Percentiles rank a stretch among this genome's conserved stretches.
These are phyloP conservation scores for Solanum ossicruentum DNA, from an alignment of 257 asterid species.

Conservation along the genomic window DNA sequence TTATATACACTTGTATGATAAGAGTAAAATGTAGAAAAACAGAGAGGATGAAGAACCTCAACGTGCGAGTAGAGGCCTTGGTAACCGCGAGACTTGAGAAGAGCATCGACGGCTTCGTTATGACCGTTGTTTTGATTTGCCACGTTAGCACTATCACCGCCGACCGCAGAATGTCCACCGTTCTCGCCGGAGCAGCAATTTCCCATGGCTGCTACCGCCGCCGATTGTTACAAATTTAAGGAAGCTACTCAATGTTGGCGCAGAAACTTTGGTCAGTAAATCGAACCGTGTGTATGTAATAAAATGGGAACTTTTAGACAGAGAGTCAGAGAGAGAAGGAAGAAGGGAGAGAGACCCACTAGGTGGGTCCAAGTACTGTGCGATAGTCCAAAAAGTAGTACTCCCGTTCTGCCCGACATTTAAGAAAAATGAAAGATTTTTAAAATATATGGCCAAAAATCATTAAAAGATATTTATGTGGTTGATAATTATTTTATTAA, in stretches of 20 bases:
- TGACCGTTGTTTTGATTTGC: conserved; percentile 29
- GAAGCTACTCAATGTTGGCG: neutral
- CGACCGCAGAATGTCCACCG: conserved; percentile 72
- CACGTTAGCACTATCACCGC: conserved; percentile 33
- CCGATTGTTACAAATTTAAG: neutral
- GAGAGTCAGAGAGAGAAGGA: neutral
- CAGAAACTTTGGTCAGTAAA: neutral
- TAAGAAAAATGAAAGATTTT: too few relatives aligned
- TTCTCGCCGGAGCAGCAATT: conserved; percentile 84
- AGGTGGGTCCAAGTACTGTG: neutral
- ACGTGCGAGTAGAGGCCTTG: conserved; percentile 76
- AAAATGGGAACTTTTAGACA: neutral
- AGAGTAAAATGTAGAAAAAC: neutral
- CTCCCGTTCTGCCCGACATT: too few relatives aligned
- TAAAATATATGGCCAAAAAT: too few relatives aligned
- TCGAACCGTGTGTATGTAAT: neutral
- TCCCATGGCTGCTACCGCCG: conserved; percentile 53
- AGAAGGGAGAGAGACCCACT: neutral
- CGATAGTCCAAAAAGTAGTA: neutral
- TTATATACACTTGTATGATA: neutral
- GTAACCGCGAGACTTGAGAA: conserved; percentile 72
- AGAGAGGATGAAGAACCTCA: conserved; percentile 41
- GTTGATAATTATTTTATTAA: too few relatives aligned
- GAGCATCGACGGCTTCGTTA: conserved; percentile 74
- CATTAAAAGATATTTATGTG: too few relatives aligned